These are phyloP conservation scores for Blastomyces gilchristii DNA, from an alignment of 2,329 filamentous ascomycete genomes.

Conservation along the genomic window DNA sequence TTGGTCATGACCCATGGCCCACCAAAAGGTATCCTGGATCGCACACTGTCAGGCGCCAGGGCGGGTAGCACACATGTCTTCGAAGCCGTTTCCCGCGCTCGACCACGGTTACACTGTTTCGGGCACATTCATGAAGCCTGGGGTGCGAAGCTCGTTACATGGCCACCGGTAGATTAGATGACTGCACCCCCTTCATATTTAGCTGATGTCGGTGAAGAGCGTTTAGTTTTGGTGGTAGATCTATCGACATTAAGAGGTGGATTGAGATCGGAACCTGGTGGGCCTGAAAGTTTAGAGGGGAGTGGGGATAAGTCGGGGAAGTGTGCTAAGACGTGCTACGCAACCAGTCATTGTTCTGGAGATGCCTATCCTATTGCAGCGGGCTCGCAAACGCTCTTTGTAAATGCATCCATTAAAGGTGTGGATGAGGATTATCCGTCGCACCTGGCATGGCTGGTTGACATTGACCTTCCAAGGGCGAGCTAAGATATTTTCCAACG, in stretches of 20 bases:
- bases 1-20: neutral
- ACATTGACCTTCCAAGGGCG: constrained; percentile 6
- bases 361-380: constrained; percentile 1
- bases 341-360: constrained; percentile 1
- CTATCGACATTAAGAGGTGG: constrained; percentile 20
- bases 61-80: neutral
- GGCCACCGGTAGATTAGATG: constrained; percentile 30
- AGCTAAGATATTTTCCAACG: neutral
- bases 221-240: constrained; percentile 30
- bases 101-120: constrained; percentile 33
- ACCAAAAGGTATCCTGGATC: neutral
- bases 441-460: neutral
- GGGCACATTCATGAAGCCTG: constrained; percentile 43
- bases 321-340: neutral
- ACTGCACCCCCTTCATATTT: constrained; percentile 36
- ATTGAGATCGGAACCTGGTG: neutral
- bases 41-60: neutral
- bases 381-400: constrained; percentile 1
- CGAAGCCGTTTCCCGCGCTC: constrained; percentile 16
- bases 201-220: constrained; percentile 37
- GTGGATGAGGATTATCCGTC: constrained; percentile 3
- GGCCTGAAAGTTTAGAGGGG: neutral
- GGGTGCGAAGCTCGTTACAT: constrained; percentile 46
- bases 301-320: neutral
- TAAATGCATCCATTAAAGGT: constrained; percentile 4